These are phyloP conservation scores for Penicillium soppii DNA, from an alignment of 495 filamentous ascomycete species.

Conservation along the genomic window DNA sequence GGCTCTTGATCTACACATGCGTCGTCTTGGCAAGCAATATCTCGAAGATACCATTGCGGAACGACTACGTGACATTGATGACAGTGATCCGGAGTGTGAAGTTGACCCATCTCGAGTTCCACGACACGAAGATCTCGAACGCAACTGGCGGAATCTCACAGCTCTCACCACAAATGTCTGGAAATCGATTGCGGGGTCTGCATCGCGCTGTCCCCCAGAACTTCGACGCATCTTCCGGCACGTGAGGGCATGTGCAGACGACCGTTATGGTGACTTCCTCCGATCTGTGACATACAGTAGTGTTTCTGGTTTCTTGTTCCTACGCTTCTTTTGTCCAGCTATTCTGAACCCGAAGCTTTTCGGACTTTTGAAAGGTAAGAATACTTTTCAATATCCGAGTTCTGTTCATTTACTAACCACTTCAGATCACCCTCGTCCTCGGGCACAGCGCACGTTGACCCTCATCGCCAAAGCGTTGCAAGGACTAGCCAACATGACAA, in stretches of 20 bases:
- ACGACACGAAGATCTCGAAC: slow-evolving; percentile 69
- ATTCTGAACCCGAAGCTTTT: slow-evolving; percentile 97
- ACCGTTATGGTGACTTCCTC: slow-evolving; percentile 94
- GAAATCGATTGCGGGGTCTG: slow-evolving; percentile 74
- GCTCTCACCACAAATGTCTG: slow-evolving; percentile 77
- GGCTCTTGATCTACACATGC: slow-evolving; percentile 92
- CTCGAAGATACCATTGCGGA: slow-evolving; percentile 84
- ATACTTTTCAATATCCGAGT: neutral
- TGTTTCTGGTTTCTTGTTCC: slow-evolving; percentile 93
- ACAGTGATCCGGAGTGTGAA: slow-evolving; percentile 87
- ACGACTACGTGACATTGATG: slow-evolving; percentile 81
- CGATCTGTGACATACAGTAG: slow-evolving; percentile 93
- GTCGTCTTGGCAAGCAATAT: slow-evolving; percentile 89
- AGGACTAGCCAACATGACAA: slow-evolving; percentile 88
- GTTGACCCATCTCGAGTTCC: slow-evolving; percentile 79
- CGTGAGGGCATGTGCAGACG: slow-evolving; percentile 89
- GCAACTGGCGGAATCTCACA: slow-evolving; percentile 82
- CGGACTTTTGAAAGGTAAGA: slow-evolving; percentile 75
- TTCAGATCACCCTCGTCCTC: slow-evolving; percentile 78
- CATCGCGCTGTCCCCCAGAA: slow-evolving; percentile 75
- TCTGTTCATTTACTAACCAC: slow-evolving; percentile 15
- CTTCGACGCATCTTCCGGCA: slow-evolving; percentile 87
- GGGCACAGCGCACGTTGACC: slow-evolving; percentile 87
- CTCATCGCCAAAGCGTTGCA: slow-evolving; percentile 96
- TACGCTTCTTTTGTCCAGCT: slow-evolving; percentile 94